phyloP scores from a whole-genome alignment of 345 rosid species.

The Eucalyptus lansdowneana region DNA sequence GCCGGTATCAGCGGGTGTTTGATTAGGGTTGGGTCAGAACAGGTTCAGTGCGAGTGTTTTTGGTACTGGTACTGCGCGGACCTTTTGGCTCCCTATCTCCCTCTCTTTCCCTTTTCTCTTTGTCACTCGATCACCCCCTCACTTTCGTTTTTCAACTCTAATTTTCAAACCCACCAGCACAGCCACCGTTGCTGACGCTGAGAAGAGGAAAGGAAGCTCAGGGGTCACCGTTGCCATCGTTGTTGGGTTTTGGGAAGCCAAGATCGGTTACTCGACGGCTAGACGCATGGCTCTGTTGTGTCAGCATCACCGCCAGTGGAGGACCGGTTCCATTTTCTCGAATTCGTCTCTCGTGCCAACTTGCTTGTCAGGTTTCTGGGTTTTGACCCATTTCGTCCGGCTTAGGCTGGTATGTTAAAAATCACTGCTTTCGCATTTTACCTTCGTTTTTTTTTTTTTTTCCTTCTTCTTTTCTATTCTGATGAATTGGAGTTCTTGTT shows the following conservation, averaged over 20 bases:
- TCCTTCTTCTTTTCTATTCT: not conserved
- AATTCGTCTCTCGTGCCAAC: not conserved
- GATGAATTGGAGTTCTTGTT: not conserved
- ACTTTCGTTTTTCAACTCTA: too few species aligned
- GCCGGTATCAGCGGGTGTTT: too few species aligned
- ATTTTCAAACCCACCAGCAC: too few species aligned
- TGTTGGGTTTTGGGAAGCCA: not conserved
- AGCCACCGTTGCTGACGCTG: too few species aligned
- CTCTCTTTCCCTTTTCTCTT: too few species aligned
- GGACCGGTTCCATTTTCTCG: not conserved
- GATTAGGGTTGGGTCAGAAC: too few species aligned
- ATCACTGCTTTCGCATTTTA: not conserved
- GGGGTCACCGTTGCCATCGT: too few species aligned
- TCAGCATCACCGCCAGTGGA: not conserved
- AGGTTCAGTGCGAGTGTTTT: too few species aligned
- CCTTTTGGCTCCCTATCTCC: too few species aligned
- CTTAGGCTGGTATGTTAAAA: not conserved
- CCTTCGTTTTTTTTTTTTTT: not conserved
- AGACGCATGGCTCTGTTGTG: not conserved
- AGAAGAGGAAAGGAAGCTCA: too few species aligned
- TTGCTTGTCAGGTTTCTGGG: not conserved
- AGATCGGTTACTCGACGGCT: not conserved
- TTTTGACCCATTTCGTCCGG: not conserved
- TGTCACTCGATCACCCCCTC: too few species aligned
- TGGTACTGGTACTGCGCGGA: too few species aligned